Evolutionary conservation across 768 basidiomycete genomes (phyloP), one percentile per base, ranked within the genome.

Genomic region (Fibroporia radiculosa): DNA sequence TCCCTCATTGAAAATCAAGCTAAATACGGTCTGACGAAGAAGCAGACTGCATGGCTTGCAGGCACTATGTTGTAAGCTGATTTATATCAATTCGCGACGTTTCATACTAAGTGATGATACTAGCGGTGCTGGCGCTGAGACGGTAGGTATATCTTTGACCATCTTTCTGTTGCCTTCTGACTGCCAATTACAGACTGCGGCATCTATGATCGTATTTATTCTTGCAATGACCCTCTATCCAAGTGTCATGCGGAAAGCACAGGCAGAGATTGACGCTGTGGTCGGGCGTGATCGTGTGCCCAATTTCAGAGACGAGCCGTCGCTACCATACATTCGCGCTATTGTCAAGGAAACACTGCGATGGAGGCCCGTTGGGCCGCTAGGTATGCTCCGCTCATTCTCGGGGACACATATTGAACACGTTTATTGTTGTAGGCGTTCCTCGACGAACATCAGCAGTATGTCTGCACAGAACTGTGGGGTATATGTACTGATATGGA

Each of bases 231-330:
- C 60, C 0, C 57, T 68, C 10, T 57, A 69, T 48, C 72, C 70
- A 0, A 65, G 69, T 1, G 62, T 64, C 0, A 62, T 61, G 45
- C 52, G 43, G 27, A 67, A 62, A 41, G 72, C 69, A 7, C 70
- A 71, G 40, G 56, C 56, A n/a, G 73, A 74, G 48, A 55, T 74
- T 1, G 71, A 73, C 44, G 37, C 54, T 2, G 66, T 72, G 3
- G 53, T 71, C 12, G 72, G 72, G 13, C 49, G 38, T 11, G 62
- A 67, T 42, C 59, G 71, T 1, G 60, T 72, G 1, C 70, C 71
- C 5, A 59, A 55, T 11, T 64, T 66, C 47, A 57, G 56, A 8
- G 73, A 74, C 48, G 54, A 66, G 25, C 58, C 57, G 7, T 57
- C 56, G 10, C 55, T 74, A 22, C 73, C 72, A 0, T 73, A 70